These are phyloP conservation scores for Aulographum hederae DNA, from an alignment of 2,329 filamentous ascomycete species.

Conservation along the genomic window DNA sequence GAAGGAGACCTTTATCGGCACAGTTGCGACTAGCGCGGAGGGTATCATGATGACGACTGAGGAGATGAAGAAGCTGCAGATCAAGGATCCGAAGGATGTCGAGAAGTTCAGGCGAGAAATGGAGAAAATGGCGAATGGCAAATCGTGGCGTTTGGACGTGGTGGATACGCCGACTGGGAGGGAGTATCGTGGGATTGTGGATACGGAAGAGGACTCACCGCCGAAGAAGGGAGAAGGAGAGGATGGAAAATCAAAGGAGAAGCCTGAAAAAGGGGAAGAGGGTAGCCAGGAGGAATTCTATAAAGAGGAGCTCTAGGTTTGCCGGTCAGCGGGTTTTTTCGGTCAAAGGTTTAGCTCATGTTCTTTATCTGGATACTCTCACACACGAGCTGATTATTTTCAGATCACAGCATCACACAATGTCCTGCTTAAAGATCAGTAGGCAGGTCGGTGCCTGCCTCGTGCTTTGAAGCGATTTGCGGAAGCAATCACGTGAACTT, in stretches of 20 bases:
- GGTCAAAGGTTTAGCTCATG: too few species aligned
- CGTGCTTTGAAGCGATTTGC: too few species aligned
- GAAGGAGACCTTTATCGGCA: slow-evolving; percentile 35
- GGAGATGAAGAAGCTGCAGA: slow-evolving; percentile 48
- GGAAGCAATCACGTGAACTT: too few species aligned
- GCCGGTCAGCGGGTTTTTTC: too few species aligned
- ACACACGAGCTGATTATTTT: too few species aligned
- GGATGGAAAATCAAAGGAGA: slow-evolving; percentile 1
- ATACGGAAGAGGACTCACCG: slow-evolving; percentile 8
- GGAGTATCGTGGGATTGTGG: slow-evolving; percentile 52
- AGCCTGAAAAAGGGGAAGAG: slow-evolving; percentile 4
- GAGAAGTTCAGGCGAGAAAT: slow-evolving; percentile 31
- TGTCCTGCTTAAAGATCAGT: too few species aligned
- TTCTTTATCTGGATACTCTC: too few species aligned
- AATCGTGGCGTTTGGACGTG: slow-evolving; percentile 39
- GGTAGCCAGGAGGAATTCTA: slow-evolving; percentile 2
- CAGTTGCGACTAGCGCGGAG: slow-evolving; percentile 39
- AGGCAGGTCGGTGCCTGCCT: too few species aligned
- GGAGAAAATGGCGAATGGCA: slow-evolving; percentile 41
- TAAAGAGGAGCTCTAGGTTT: too few species aligned
- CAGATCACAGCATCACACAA: too few species aligned
- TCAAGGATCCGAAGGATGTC: slow-evolving; percentile 22
- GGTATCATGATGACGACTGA: slow-evolving; percentile 42
- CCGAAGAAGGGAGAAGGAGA: slow-evolving; percentile 1
- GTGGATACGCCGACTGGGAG: slow-evolving; percentile 48